Base-by-base conservation (phyloP, 352 stramenopile species). In the Thraustotheca clavata region DNA sequence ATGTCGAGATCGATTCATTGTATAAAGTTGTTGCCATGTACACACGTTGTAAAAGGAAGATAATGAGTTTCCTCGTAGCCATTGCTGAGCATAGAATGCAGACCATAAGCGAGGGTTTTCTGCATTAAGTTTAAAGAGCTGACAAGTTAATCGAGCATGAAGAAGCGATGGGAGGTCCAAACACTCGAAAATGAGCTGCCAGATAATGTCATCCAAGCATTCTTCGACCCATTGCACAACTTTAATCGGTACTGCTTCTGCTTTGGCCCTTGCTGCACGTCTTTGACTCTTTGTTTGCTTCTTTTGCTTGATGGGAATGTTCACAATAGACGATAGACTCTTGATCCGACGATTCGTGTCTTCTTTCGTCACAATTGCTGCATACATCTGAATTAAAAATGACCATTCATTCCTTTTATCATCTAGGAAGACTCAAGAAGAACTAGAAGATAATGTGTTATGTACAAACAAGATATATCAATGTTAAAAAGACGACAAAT, bases 91-190 rank as follows among this genome's bases (percentile, higher is more conserved):
- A 49, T 80, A 76, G 2, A 67, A 47, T 12, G 62, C 48, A 24
- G 69, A 62, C 73, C 73, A 80, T 1, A 73, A 14, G 1, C 34
- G 9, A 9, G 69, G 57, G 6, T 69, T n/a, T 14, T 67, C 39
- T 7, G 62, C 48, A 11, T 61, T 27, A 0, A 3, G 6, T 18
- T 52, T 49, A 69, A 73, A 80, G 22, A 71, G 63, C 11, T 39
- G 18, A 2, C 52, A 49, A 3, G 77, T 72, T 24, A 48, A 20
- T 35, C 71, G 65, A 40, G 71, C 74, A 11, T 57, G 35, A 0
- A 67, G 35, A 20, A 80, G 59, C 18, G 73, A 61, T 16, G 63
- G 26, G 26, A 69, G 29, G 36, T 77, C 73, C n/a, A 77, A 54
- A 35, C 66, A 77, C 36, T 33, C n/a, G 3, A 76, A 60, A 32